Evolutionary conservation across 2,329 filamentous ascomycete genomes (phyloP).

Genomic region (Salinomyces thailandicus): DNA sequence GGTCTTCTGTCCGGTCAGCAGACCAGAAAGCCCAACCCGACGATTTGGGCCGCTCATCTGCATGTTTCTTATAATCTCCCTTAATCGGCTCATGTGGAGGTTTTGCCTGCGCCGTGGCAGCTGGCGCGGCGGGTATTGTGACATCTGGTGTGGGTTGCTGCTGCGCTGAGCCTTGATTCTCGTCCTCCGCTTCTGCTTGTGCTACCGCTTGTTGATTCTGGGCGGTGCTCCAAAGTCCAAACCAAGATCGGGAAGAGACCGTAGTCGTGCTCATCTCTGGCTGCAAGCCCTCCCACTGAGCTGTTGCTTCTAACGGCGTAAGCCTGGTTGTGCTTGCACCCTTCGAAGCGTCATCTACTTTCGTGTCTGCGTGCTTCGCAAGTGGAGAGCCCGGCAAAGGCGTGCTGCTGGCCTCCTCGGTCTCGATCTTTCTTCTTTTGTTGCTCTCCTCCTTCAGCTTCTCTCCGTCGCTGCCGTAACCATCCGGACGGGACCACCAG

Average conservation of each 20-base stretch:
- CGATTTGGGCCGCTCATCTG: slow-evolving; percentile 27
- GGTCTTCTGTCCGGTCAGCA: slow-evolving; percentile 43
- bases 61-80: slow-evolving; percentile 4
- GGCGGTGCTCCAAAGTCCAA: slow-evolving; percentile 39
- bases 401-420: slow-evolving; percentile 31
- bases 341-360: slow-evolving; percentile 1
- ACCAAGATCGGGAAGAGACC: slow-evolving; percentile 32
- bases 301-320: background rate
- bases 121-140: slow-evolving; percentile 9
- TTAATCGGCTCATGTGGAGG: slow-evolving; percentile 7
- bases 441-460: slow-evolving; percentile 23
- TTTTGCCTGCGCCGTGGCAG: slow-evolving; percentile 6
- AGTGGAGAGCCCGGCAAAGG: slow-evolving; percentile 29
- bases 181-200: slow-evolving; percentile 13
- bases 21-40: slow-evolving; percentile 81
- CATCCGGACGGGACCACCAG: slow-evolving; percentile 43
- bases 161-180: background rate
- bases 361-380: slow-evolving; percentile 3
- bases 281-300: slow-evolving; percentile 9
- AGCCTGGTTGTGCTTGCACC: too few relatives aligned
- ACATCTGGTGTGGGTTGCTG: slow-evolving; percentile 7
- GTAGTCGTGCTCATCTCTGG: slow-evolving; percentile 16
- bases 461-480: slow-evolving; percentile 30
- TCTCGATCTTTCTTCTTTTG: slow-evolving; percentile 16
- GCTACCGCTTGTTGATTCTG: slow-evolving; percentile 31